These are phyloP conservation scores for Petrea volubilis DNA, from an alignment of 257 asterid species.

Conservation along the genomic window DNA sequence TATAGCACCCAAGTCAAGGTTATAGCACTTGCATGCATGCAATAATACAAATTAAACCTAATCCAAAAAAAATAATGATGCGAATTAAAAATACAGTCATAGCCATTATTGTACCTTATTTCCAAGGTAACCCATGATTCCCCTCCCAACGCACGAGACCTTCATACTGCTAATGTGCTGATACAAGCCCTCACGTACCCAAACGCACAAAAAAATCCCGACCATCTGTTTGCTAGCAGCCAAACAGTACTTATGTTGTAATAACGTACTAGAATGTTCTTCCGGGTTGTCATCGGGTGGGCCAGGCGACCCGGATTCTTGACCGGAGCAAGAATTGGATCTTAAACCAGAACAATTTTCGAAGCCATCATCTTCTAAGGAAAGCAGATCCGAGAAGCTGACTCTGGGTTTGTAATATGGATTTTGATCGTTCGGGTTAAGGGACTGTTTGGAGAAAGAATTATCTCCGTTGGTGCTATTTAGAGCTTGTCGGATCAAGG, in stretches of 20 bases:
- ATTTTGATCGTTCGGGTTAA: conserved; percentile 1
- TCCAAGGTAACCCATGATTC: conserved; percentile 88
- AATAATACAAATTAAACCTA: no score
- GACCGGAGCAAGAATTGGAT: conserved; percentile 13
- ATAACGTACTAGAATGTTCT: not conserved
- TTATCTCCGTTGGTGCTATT: conserved; percentile 25
- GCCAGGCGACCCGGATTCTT: conserved; percentile 28
- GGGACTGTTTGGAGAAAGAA: conserved; percentile 24
- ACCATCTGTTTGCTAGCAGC: conserved; percentile 91
- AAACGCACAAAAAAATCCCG: conserved; percentile 63
- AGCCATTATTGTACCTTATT: conserved; percentile 78
- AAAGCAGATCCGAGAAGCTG: conserved; percentile 55
- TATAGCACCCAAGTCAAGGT: no score
- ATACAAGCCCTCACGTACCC: conserved; percentile 58
- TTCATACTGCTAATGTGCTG: conserved; percentile 47
- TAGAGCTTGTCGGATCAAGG: conserved; percentile 55
- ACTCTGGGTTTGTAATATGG: conserved; percentile 33
- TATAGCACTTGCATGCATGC: no score
- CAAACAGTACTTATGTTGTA: conserved; percentile 37
- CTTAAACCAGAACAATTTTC: conserved; percentile 16
- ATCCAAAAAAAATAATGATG: no score
- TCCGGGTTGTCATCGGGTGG: not conserved
- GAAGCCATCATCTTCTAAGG: conserved; percentile 30
- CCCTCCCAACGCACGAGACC: conserved; percentile 72
- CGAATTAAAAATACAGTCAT: no score